Evolutionary conservation across 331 rosid genomes (phyloP).

Genomic region (Acacia concinna): DNA sequence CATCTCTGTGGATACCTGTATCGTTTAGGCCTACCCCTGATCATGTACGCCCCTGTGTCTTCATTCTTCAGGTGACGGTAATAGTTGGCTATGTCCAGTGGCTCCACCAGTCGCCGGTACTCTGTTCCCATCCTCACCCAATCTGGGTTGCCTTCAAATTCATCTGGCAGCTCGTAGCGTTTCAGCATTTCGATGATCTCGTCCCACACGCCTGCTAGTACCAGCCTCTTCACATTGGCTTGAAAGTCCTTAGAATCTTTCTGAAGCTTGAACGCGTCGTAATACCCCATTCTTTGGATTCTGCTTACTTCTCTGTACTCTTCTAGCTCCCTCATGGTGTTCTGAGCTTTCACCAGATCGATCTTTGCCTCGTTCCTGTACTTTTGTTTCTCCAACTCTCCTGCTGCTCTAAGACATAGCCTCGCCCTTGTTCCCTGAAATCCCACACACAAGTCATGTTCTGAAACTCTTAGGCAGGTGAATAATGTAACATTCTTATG

Average conservation of each 20-base stretch:
- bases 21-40: slow-evolving; percentile 51
- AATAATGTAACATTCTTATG: not conserved
- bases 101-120: slow-evolving; percentile 51
- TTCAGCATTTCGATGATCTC: slow-evolving; percentile 54
- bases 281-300: slow-evolving; percentile 37
- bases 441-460: slow-evolving; percentile 2
- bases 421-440: slow-evolving; percentile 56
- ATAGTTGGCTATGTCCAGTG: slow-evolving; percentile 67
- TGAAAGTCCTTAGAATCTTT: slow-evolving; percentile 33
- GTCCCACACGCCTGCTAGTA: slow-evolving; percentile 55
- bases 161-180: slow-evolving; percentile 52
- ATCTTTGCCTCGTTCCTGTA: slow-evolving; percentile 8
- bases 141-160: slow-evolving; percentile 38
- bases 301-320: slow-evolving; percentile 31
- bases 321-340: slow-evolving; percentile 7
- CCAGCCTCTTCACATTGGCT: slow-evolving; percentile 63
- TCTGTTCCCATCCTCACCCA: slow-evolving; percentile 52
- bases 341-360: not conserved
- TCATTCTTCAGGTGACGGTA: slow-evolving; percentile 49
- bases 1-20: slow-evolving; percentile 54
- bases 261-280: slow-evolving; percentile 63
- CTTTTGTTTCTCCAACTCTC: slow-evolving; percentile 45
- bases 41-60: slow-evolving; percentile 47
- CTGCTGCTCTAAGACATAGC: slow-evolving; percentile 58
- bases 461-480: no score